Conservation (phyloP, 73 alveolate genomes). For the Breviolum minutum region DNA sequence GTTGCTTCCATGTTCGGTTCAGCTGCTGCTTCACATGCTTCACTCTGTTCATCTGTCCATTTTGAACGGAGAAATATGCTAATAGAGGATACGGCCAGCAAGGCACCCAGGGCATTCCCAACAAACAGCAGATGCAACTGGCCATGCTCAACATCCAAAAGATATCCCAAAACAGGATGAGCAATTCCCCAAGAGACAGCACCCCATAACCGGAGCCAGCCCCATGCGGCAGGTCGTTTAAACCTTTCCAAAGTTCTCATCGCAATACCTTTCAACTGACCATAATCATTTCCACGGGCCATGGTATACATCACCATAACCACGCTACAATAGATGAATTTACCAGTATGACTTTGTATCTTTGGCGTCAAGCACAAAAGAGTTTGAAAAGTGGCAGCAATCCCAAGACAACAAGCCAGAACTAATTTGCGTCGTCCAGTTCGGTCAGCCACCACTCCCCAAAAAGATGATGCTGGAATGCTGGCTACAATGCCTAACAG, state of each 20-base stretch:
- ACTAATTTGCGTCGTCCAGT: slow-evolving; percentile 80
- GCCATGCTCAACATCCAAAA: slow-evolving; percentile 65
- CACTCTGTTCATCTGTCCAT: slow-evolving; percentile 54
- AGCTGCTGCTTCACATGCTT: neutral
- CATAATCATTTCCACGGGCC: slow-evolving; percentile 91
- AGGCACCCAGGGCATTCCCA: slow-evolving; percentile 47
- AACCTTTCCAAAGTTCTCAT: slow-evolving; percentile 81
- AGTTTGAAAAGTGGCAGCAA: slow-evolving; percentile 69
- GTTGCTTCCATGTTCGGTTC: neutral
- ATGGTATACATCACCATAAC: slow-evolving; percentile 59
- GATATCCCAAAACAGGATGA: slow-evolving; percentile 75
- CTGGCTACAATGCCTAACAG: slow-evolving; percentile 77
- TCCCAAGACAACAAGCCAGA: slow-evolving; percentile 56
- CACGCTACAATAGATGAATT: slow-evolving; percentile 32
- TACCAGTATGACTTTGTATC: neutral
- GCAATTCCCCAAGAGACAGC: slow-evolving; percentile 93
- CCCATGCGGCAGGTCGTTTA: slow-evolving; percentile 46
- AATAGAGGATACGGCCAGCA: slow-evolving; percentile 45
- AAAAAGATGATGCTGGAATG: slow-evolving; percentile 90
- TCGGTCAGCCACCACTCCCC: slow-evolving; percentile 90
- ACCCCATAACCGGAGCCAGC: slow-evolving; percentile 67
- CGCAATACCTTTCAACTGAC: slow-evolving; percentile 72
- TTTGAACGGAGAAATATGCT: slow-evolving; percentile 41
- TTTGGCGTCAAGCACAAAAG: slow-evolving; percentile 60
- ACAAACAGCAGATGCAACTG: slow-evolving; percentile 26